phyloP scores from a whole-genome alignment of 495 filamentous ascomycete species.

The Massariosphaeria phaeospora region DNA sequence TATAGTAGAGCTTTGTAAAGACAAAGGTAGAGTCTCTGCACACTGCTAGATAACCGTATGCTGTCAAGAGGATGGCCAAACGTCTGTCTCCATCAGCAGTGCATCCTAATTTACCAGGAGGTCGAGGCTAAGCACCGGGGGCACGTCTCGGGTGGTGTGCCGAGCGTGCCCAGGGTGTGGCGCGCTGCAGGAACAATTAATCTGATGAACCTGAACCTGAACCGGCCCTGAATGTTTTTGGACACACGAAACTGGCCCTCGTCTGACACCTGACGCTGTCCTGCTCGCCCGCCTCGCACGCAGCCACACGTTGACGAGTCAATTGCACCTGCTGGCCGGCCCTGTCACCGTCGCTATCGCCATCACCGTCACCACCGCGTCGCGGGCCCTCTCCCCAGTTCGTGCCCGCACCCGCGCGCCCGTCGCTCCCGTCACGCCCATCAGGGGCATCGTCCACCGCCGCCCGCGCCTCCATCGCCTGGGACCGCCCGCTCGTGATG shows the following conservation, averaged over 20 bases:
- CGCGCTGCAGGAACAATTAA: no score
- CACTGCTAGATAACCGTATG: no score
- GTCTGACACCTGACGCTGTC: not conserved
- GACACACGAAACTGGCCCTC: not conserved
- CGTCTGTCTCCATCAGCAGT: no score
- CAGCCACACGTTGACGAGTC: not conserved
- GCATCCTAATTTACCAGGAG: no score
- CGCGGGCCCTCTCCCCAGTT: not conserved
- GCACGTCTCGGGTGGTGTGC: no score
- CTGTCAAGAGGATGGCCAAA: no score
- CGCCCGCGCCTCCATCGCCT: not conserved
- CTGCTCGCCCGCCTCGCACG: not conserved
- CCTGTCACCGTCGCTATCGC: not conserved
- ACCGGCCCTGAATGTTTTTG: not conserved
- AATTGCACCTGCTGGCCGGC: not conserved
- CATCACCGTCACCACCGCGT: not conserved
- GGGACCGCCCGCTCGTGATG: conserved; percentile 24
- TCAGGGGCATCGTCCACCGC: not conserved
- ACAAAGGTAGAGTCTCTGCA: no score
- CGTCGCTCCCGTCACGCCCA: not conserved
- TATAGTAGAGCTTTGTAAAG: no score
- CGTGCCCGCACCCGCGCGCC: not conserved
- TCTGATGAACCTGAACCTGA: no score
- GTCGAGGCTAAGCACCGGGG: no score
- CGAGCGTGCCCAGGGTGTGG: no score